These are phyloP conservation scores for Macadamia integrifolia DNA, from an alignment of 164 flowering plant species.

Conservation along the genomic window DNA sequence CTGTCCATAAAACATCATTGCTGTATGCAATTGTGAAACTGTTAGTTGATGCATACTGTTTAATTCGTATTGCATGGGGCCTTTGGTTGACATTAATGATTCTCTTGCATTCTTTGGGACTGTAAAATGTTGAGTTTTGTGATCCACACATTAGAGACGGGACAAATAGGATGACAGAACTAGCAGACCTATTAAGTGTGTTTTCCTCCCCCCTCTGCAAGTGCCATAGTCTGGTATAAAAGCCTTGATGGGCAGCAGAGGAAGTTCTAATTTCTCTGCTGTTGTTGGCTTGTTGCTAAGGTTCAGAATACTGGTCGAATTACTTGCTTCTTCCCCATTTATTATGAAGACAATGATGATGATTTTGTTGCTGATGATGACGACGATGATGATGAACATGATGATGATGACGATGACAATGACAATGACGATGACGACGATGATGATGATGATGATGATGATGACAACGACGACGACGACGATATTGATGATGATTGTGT, in stretches of 20 bases:
- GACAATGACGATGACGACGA: constrained; percentile 17
- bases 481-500: constrained; percentile 17
- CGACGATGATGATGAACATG: constrained; percentile 18
- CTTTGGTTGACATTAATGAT: background rate
- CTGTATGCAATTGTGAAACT: background rate
- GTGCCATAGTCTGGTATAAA: background rate
- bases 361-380: constrained; percentile 14
- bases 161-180: background rate
- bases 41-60: background rate
- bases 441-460: constrained; percentile 16
- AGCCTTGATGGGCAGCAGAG: constrained; percentile 25
- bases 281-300: constrained; percentile 41
- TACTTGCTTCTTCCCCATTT: constrained; percentile 25
- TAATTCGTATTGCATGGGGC: background rate
- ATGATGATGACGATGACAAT: background rate
- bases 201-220: background rate
- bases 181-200: background rate
- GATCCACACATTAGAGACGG: background rate
- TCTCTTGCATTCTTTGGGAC: background rate
- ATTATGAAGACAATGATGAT: background rate
- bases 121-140: background rate
- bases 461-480: constrained; percentile 16
- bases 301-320: constrained; percentile 25
- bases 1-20: background rate
- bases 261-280: constrained; percentile 47